Evolutionary conservation across 2,329 filamentous ascomycete genomes (phyloP).

Genomic region (Penicillium nordicum): DNA sequence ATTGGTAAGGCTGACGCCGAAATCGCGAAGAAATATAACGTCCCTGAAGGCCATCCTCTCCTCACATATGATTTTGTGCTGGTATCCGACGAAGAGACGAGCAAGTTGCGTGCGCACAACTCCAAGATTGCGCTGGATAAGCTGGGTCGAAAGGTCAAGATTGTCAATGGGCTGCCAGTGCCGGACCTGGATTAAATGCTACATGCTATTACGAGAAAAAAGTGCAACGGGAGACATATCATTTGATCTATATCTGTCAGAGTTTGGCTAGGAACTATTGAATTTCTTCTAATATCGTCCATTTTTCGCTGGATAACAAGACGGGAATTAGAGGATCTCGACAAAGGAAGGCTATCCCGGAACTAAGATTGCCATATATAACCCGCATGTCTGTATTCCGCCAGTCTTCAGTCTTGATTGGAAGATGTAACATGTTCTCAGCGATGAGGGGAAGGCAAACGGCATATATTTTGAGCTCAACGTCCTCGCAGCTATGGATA

Average conservation of each 20-base stretch:
- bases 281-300: background rate
- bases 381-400: background rate
- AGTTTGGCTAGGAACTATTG: background rate
- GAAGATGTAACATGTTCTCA: background rate
- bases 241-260: background rate
- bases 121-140: constrained; percentile 65
- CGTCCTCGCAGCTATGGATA: too few species aligned
- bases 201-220: background rate
- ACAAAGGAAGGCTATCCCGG: background rate
- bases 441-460: background rate
- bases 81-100: constrained; percentile 67
- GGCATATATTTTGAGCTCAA: too few species aligned
- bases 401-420: background rate
- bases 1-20: constrained; percentile 52
- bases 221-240: background rate
- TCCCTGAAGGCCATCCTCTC: constrained; percentile 61
- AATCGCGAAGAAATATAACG: constrained; percentile 59
- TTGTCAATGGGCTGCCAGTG: constrained; percentile 47
- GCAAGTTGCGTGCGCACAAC: constrained; percentile 61
- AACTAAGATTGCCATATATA: background rate
- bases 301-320: background rate
- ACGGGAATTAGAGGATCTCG: background rate
- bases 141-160: constrained; percentile 65
- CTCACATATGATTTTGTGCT: constrained; percentile 75
- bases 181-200: constrained; percentile 21